Evolutionary conservation across 768 basidiomycete genomes (phyloP).

Genomic region (Pleurotus tuoliensis): DNA sequence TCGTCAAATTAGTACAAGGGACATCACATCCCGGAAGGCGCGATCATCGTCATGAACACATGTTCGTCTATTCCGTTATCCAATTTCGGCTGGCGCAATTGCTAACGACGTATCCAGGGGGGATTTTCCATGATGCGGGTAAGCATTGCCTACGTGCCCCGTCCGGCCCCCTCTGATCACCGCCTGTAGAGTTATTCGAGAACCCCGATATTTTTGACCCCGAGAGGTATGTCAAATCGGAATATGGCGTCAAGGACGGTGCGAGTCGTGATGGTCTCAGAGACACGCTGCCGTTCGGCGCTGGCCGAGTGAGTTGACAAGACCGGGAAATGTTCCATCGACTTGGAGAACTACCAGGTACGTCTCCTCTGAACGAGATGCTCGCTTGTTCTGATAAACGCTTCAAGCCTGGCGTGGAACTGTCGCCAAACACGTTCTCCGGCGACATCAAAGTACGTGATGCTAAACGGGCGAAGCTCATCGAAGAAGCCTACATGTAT

Average conservation of each 20-base stretch:
- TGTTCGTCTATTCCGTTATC: not conserved
- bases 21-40: not conserved
- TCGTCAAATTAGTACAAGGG: not conserved
- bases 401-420: not conserved
- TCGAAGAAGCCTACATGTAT: not conserved
- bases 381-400: not conserved
- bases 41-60: not conserved
- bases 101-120: not conserved
- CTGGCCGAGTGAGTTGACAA: slow-evolving; percentile 13
- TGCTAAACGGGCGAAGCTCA: not conserved
- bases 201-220: slow-evolving; percentile 11
- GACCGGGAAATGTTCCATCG: not conserved
- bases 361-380: not conserved
- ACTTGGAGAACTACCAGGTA: not conserved
- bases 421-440: not conserved
- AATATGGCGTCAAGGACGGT: slow-evolving; percentile 13
- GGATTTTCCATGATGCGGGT: slow-evolving; percentile 1
- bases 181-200: slow-evolving; percentile 3
- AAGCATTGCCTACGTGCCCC: not conserved
- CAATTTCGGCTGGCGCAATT: not conserved
- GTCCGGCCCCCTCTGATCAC: not conserved
- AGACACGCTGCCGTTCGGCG: slow-evolving; percentile 12
- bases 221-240: slow-evolving; percentile 12
- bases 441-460: not conserved
- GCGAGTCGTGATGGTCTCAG: slow-evolving; percentile 11